phyloP scores from a whole-genome alignment of 225 moss, liverwort and hornwort species.

The Pleurozium schreberi region DNA sequence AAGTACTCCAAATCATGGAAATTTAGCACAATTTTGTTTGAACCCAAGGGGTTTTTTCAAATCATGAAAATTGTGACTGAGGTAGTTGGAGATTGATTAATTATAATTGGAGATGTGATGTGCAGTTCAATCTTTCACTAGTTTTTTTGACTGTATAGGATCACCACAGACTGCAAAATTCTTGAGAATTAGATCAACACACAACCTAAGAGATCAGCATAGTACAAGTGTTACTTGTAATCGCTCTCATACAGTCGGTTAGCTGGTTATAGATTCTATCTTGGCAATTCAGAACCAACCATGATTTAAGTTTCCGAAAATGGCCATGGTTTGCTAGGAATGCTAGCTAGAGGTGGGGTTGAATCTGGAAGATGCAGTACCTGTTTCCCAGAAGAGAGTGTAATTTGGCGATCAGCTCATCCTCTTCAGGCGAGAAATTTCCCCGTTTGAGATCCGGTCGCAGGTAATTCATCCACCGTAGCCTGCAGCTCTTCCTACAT shows the following conservation, averaged over 20 bases:
- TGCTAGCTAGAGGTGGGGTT: background rate
- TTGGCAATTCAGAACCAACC: background rate
- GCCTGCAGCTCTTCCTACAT: slow-evolving; percentile 64
- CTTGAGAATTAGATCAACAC: background rate
- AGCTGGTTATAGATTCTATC: background rate
- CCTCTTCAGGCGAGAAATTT: slow-evolving; percentile 51
- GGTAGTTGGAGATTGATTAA: too few species aligned
- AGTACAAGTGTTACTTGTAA: background rate
- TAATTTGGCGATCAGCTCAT: slow-evolving; percentile 39
- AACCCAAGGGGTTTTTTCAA: too few species aligned
- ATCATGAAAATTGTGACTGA: background rate
- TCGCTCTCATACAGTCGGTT: background rate
- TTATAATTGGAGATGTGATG: background rate
- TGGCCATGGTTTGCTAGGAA: background rate
- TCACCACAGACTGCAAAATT: background rate
- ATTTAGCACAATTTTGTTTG: background rate
- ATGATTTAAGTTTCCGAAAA: background rate
- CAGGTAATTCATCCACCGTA: slow-evolving; percentile 67
- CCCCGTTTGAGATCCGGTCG: slow-evolving; percentile 55
- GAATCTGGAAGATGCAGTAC: slow-evolving; percentile 1
- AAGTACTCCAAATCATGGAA: background rate
- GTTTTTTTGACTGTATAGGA: too few species aligned
- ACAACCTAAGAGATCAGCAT: background rate
- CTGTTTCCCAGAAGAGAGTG: slow-evolving; percentile 55
- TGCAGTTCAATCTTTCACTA: too few species aligned